Evolutionary conservation across 139 green algal species (phyloP).

Genomic region (Edaphochlamys debaryana): DNA sequence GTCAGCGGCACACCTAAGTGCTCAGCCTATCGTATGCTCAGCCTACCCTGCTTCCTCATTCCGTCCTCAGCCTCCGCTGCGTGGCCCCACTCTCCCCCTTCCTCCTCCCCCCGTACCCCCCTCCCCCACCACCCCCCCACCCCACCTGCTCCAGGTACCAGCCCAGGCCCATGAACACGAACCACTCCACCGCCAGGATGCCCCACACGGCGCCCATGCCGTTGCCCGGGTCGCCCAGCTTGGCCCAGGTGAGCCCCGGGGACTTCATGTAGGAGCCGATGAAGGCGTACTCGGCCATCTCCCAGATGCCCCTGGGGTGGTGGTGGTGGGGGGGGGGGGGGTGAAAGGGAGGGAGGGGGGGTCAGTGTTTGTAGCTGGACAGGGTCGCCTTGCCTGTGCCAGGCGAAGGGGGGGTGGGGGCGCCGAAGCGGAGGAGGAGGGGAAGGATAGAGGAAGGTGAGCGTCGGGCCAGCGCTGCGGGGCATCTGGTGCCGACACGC

Average conservation of each 20-base stretch:
- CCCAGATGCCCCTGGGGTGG: constrained; percentile 58
- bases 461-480: too few relatives aligned
- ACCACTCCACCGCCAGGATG: constrained; percentile 85
- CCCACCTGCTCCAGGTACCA: constrained; percentile 57
- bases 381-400: too few relatives aligned
- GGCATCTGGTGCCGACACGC: too few relatives aligned
- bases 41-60: too few relatives aligned
- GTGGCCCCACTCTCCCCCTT: background rate
- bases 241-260: constrained; percentile 62
- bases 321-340: background rate
- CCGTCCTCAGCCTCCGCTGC: too few relatives aligned
- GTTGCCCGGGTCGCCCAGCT: constrained; percentile 78
- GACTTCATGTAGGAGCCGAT: constrained; percentile 56
- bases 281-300: constrained; percentile 72
- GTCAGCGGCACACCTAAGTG: background rate
- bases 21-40: background rate
- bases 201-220: constrained; percentile 66
- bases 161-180: constrained; percentile 28
- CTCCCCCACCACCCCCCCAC: background rate
- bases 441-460: too few relatives aligned
- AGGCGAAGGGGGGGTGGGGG: too few relatives aligned
- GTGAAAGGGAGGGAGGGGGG: too few relatives aligned
- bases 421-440: too few relatives aligned
- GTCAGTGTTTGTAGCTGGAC: too few relatives aligned
- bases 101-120: too few relatives aligned